phyloP scores from a whole-genome alignment of 2,329 filamentous ascomycete species.

The Trichophyton rubrum region DNA sequence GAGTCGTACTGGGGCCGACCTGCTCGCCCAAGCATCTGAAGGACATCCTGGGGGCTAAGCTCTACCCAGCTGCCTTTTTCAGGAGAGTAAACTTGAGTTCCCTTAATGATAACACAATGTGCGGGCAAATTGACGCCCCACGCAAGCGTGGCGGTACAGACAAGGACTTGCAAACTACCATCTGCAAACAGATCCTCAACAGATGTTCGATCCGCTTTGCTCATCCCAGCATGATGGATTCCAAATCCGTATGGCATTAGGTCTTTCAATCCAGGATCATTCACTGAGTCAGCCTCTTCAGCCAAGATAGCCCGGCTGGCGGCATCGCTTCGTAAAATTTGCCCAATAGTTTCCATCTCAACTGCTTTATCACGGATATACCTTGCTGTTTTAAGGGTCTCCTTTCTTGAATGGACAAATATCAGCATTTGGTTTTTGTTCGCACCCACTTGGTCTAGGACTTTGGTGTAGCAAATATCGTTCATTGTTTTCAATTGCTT shows the following conservation, averaged over 20 bases:
- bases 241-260: conserved; percentile 91
- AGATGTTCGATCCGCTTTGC: conserved; percentile 79
- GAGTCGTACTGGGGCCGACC: conserved; percentile 94
- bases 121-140: conserved; percentile 98
- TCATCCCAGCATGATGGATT: conserved; percentile 98
- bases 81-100: conserved; percentile 92
- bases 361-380: conserved; percentile 94
- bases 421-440: conserved; percentile 97
- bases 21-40: conserved; percentile 97
- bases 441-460: conserved; percentile 86
- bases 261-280: conserved; percentile 82
- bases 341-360: conserved; percentile 93
- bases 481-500: conserved; percentile 99
- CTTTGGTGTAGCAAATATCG: conserved; percentile 94
- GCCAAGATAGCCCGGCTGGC: conserved; percentile 79
- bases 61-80: conserved; percentile 99
- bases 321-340: conserved; percentile 85
- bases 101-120: conserved; percentile 98
- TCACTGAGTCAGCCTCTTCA: conserved; percentile 69
- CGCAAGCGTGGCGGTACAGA: conserved; percentile 93
- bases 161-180: conserved; percentile 84
- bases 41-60: conserved; percentile 87
- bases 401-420: conserved; percentile 95
- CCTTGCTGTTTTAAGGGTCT: conserved; percentile 92
- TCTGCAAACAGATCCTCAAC: conserved; percentile 91